Evolutionary conservation across 192 early-diverging fungal species (phyloP).

Genomic region (Chytriomyces sp.): DNA sequence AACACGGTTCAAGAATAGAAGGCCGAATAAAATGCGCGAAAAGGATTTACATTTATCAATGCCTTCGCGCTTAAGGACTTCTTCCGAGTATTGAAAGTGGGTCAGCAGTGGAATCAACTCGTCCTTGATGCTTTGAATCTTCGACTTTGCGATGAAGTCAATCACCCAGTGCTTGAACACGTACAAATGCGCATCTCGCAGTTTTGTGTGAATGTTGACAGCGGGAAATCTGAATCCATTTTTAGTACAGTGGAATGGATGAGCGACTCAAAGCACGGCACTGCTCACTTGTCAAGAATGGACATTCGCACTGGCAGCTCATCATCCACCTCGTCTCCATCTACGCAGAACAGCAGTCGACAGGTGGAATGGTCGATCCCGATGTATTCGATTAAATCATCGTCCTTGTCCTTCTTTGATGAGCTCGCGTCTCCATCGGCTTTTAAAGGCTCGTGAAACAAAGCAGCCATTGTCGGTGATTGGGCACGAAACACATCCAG

Average conservation of each 20-base stretch:
- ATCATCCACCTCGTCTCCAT: constrained; percentile 59
- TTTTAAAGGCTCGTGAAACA: constrained; percentile 82
- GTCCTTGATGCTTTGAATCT: constrained; percentile 75
- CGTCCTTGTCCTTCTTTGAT: constrained; percentile 54
- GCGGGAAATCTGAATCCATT: constrained; percentile 68
- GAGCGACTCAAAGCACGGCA: neutral
- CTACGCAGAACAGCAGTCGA: constrained; percentile 48
- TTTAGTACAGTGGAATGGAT: neutral
- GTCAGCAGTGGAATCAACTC: constrained; percentile 82
- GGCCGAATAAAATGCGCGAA: neutral
- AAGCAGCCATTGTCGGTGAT: constrained; percentile 77
- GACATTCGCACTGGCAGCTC: constrained; percentile 64
- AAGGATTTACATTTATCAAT: constrained; percentile 62
- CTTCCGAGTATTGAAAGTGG: constrained; percentile 79
- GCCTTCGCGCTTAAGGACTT: constrained; percentile 68
- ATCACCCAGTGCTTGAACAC: constrained; percentile 93
- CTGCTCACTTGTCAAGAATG: constrained; percentile 60
- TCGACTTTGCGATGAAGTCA: constrained; percentile 74
- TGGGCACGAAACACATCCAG: constrained; percentile 82
- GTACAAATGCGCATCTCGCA: constrained; percentile 92
- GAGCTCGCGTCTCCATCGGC: constrained; percentile 69
- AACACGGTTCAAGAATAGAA: neutral
- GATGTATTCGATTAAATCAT: constrained; percentile 51
- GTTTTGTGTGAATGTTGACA: constrained; percentile 75
- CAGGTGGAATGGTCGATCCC: constrained; percentile 51